These are phyloP conservation scores for Microcyclospora pomicola DNA, from an alignment of 2,329 filamentous ascomycete genomes.

Conservation along the genomic window DNA sequence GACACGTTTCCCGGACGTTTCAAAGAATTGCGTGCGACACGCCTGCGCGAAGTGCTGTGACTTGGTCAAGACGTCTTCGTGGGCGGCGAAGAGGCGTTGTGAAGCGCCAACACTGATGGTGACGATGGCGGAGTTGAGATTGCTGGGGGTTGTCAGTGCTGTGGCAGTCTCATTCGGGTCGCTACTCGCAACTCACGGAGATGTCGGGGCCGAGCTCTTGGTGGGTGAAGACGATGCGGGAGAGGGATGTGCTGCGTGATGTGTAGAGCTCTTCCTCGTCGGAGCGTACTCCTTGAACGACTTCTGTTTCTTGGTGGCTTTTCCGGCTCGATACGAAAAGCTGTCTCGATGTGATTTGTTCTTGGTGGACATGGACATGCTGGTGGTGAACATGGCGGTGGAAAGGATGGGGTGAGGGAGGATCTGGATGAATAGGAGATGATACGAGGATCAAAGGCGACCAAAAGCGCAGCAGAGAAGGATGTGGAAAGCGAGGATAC, in stretches of 20 bases:
- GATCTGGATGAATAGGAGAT: too few species aligned
- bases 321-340: constrained; percentile 20
- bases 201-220: constrained; percentile 15
- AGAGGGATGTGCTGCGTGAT: constrained; percentile 8
- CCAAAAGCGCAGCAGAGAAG: constrained; percentile 5
- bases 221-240: constrained; percentile 17
- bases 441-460: constrained; percentile 1
- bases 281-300: constrained; percentile 21
- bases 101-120: constrained; percentile 61
- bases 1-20: constrained; percentile 52
- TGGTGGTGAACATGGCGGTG: constrained; percentile 1
- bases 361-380: constrained; percentile 18
- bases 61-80: constrained; percentile 67
- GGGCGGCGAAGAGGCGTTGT: constrained; percentile 74
- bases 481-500: constrained; percentile 2
- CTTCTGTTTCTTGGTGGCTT: constrained; percentile 20
- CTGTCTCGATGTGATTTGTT: constrained; percentile 22
- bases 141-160: constrained; percentile 9
- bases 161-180: constrained; percentile 1
- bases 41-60: constrained; percentile 66
- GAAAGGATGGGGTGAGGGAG: neutral
- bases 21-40: constrained; percentile 50
- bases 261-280: constrained; percentile 14
- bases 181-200: constrained; percentile 15
- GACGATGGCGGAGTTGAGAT: constrained; percentile 58